Evolutionary conservation across 2,329 filamentous ascomycete species (phyloP).

Genomic region (Epichloe bromicola): DNA sequence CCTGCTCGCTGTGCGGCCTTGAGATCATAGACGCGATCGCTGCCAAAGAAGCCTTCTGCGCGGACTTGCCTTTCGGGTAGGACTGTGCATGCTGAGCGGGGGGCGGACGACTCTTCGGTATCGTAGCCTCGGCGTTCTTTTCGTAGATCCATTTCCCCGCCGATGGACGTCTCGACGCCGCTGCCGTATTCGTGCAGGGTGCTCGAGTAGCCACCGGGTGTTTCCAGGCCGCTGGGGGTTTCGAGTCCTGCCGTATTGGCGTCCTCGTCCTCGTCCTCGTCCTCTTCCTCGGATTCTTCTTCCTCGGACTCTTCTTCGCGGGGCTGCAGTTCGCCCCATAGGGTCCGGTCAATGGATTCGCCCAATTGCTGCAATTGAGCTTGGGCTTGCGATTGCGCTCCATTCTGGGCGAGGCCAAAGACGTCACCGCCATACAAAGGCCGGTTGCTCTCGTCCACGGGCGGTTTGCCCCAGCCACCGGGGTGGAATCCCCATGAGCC

Average conservation of each 20-base stretch:
- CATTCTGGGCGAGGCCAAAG: constrained; percentile 56
- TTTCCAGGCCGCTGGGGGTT: constrained; percentile 63
- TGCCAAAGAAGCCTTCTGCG: constrained; percentile 89
- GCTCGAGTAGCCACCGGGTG: constrained; percentile 68
- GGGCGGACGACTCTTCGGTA: constrained; percentile 65
- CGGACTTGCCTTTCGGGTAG: constrained; percentile 78
- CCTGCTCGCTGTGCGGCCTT: constrained; percentile 36
- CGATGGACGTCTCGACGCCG: constrained; percentile 58
- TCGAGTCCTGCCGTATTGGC: constrained; percentile 54
- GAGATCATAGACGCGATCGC: constrained; percentile 86
- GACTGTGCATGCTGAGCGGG: constrained; percentile 75
- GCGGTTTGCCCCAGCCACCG: constrained; percentile 91
- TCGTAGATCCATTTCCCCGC: constrained; percentile 80
- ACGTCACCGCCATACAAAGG: constrained; percentile 91
- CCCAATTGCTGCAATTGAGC: constrained; percentile 33
- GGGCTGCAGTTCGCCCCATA: constrained; percentile 87
- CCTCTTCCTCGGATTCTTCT: constrained; percentile 30
- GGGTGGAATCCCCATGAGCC: constrained; percentile 91
- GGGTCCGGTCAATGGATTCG: constrained; percentile 71
- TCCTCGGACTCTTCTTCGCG: constrained; percentile 63
- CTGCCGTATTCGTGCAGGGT: constrained; percentile 67
- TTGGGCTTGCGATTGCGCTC: constrained; percentile 25
- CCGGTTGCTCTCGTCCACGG: constrained; percentile 83
- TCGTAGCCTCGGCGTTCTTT: constrained; percentile 74
- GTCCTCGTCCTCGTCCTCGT: constrained; percentile 36